These are phyloP conservation scores for Shiraia bambusicola DNA, from an alignment of 2,329 filamentous ascomycete genomes.

Conservation along the genomic window DNA sequence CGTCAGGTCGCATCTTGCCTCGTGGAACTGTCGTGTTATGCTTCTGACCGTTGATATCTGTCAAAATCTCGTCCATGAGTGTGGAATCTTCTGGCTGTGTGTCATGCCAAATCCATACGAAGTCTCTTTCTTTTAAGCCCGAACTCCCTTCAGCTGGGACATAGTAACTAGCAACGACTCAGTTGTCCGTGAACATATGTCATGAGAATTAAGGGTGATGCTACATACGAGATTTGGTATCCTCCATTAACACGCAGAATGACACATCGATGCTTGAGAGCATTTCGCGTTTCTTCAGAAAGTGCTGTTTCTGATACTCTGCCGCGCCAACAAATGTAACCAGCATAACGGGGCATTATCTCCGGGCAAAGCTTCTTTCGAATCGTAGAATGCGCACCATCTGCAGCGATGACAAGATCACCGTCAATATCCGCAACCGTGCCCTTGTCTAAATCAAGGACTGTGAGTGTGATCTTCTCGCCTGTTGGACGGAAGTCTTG, in stretches of 20 bases:
- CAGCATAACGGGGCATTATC: slow-evolving; percentile 6
- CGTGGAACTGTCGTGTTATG: slow-evolving; percentile 45
- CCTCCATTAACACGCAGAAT: slow-evolving; percentile 3
- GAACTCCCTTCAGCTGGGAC: slow-evolving; percentile 27
- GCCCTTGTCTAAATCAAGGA: background rate
- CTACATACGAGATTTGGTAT: slow-evolving; percentile 3
- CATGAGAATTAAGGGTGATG: background rate
- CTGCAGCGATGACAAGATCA: slow-evolving; percentile 10
- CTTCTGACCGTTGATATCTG: slow-evolving; percentile 37
- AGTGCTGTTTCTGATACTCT: slow-evolving; percentile 3
- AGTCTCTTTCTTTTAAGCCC: background rate
- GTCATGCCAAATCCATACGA: slow-evolving; percentile 50
- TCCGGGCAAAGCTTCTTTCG: slow-evolving; percentile 1
- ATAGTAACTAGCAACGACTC: slow-evolving; percentile 1
- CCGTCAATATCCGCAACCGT: background rate
- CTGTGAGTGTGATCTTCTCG: background rate
- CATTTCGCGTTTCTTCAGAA: slow-evolving; percentile 5
- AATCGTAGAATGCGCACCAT: slow-evolving; percentile 8
- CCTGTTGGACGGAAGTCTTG: background rate
- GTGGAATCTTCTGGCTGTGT: slow-evolving; percentile 36
- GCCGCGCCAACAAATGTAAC: slow-evolving; percentile 10
- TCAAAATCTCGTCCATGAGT: slow-evolving; percentile 33
- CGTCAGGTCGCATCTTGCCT: slow-evolving; percentile 36
- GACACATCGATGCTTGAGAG: background rate
- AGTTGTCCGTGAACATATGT: background rate